These are phyloP conservation scores for Leishmania tarentolae DNA, from an alignment of 208 protist genomes.

Conservation along the genomic window DNA sequence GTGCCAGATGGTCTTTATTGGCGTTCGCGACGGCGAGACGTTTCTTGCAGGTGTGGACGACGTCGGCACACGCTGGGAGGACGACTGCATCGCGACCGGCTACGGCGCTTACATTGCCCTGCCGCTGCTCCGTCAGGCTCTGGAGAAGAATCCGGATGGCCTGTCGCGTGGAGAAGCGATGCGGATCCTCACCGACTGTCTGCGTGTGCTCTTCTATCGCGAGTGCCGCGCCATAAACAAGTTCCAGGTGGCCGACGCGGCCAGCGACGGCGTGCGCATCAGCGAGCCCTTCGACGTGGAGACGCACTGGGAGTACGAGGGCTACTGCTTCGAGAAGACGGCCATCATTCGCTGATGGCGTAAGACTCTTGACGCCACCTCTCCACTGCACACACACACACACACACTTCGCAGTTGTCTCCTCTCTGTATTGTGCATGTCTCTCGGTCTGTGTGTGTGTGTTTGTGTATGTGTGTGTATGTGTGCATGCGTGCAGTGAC, in stretches of 20 bases:
- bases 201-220: slow-evolving; percentile 97
- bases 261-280: slow-evolving; percentile 72
- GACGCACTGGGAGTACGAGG: slow-evolving; percentile 94
- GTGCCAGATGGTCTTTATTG: slow-evolving; percentile 95
- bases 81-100: slow-evolving; percentile 93
- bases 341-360: slow-evolving; percentile 78
- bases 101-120: slow-evolving; percentile 96
- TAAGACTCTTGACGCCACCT: not conserved
- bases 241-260: slow-evolving; percentile 91
- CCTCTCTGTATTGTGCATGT: not conserved
- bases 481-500: not conserved
- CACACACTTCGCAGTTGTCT: not conserved
- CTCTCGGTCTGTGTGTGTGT: not conserved
- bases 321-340: slow-evolving; percentile 86
- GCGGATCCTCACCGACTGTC: slow-evolving; percentile 87
- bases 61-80: slow-evolving; percentile 94
- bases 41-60: slow-evolving; percentile 96
- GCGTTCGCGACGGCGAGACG: slow-evolving; percentile 77
- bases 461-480: not conserved
- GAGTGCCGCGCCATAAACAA: slow-evolving; percentile 97
- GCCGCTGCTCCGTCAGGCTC: slow-evolving; percentile 92
- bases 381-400: too few species aligned
- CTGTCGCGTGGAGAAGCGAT: slow-evolving; percentile 89
- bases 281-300: slow-evolving; percentile 92
- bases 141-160: slow-evolving; percentile 73